Evolutionary conservation across 345 rosid genomes (phyloP).

Genomic region (Crucihimalaya himalaica): DNA sequence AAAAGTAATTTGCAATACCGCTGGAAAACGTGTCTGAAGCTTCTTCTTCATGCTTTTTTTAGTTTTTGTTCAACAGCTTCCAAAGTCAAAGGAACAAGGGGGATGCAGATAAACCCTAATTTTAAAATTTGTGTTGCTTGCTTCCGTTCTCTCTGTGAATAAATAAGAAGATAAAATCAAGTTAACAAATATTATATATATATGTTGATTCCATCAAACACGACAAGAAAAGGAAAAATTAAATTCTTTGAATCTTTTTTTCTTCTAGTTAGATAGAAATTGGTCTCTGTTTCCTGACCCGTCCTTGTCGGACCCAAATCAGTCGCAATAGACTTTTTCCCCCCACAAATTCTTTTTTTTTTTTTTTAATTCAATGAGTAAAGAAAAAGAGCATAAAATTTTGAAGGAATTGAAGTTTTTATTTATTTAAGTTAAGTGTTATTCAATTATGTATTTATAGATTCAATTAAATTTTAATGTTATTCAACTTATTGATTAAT

Average conservation of each 20-base stretch:
- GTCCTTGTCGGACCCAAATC: conserved; percentile 38
- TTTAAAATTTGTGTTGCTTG: neutral
- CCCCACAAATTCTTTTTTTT: neutral
- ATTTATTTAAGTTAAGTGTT: no score
- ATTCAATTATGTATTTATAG: no score
- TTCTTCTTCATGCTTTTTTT: conserved; percentile 38
- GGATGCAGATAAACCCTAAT: conserved; percentile 38
- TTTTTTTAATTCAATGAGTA: neutral
- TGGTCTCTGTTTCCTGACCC: conserved; percentile 39
- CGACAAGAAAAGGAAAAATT: conserved; percentile 7
- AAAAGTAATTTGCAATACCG: conserved; percentile 19
- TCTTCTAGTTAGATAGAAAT: neutral
- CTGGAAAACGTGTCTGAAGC: conserved; percentile 45
- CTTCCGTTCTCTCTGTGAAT: conserved; percentile 2
- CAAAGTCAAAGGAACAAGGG: conserved; percentile 6
- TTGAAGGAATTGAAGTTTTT: no score
- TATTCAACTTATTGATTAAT: no score
- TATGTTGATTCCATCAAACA: conserved; percentile 24
- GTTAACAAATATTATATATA: neutral
- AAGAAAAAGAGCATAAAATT: no score
- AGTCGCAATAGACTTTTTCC: conserved; percentile 25
- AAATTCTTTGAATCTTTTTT: neutral
- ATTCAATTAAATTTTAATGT: no score
- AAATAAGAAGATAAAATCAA: conserved; percentile 29
- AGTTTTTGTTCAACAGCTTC: neutral